Base-by-base conservation (phyloP, 129 eudicot species). In the Cynara cardunculus region DNA sequence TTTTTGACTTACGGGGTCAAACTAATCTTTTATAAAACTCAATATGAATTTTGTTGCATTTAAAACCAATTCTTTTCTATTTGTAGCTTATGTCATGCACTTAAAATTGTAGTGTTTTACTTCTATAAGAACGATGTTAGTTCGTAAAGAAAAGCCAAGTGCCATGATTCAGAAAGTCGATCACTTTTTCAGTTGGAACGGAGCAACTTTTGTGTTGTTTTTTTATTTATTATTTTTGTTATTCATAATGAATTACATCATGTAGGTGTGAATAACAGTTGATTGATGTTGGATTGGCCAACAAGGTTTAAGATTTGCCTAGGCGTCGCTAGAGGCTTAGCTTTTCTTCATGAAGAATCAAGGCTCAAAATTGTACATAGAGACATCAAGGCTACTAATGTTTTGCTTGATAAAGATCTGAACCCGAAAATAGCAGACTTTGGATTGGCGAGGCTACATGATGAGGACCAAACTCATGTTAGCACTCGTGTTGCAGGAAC, bases 341-440 rank as follows among this genome's bases (percentile, higher is more conserved):
- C 90, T 79, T 92, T 84, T 85, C 94, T 92, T 35, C 97, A 92
- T 62, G 97, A 92, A 61, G 97, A 90, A 83, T 90, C 97, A 28
- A 87, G 87, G 64, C 84, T 92, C n/a, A 89, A 86, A 79, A 86
- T 92, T 85, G 94, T 92, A 69, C 97, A 92, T 72, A 87, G 94
- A 77, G 97, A 92, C 81, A 92, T 92, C 28, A 92, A 92, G 84
- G 94, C 92, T 56, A 88, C 94, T 14, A 92, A 92, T 75, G 92
- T 92, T 74, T 85, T 92, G 30, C 90, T 92, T 13, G 97, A 90
- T 81, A 78, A 81, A 75, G 90, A 88, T 34, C 80, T 92, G 5
- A 87, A 81, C 49, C 87, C 97, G 16, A 92, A 92, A 84, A 92
- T 92, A 66, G 87, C 97, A 0, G 97, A 92, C 75, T 92, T 92